Evolutionary conservation across 23 red algal genomes (phyloP).

Genomic region (Porphyridium purpureum): DNA sequence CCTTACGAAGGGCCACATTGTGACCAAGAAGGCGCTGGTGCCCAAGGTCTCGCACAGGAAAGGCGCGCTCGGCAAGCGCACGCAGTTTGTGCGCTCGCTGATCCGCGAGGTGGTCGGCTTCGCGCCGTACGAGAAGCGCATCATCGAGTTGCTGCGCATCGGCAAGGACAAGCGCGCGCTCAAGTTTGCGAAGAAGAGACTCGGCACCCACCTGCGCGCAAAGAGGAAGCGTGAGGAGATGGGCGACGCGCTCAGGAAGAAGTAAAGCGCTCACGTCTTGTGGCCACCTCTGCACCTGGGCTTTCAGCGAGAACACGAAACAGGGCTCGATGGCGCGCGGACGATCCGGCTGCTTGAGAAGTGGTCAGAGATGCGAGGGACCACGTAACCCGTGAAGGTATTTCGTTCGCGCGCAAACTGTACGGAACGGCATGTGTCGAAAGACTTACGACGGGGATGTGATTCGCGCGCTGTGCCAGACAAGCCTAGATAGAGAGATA

Average conservation of each 20-base stretch:
- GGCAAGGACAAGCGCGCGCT: conserved; percentile 97
- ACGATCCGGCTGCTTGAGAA: no score
- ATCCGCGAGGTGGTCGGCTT: conserved; percentile 88
- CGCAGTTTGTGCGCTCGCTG: conserved; percentile 44
- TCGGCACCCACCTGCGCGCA: conserved; percentile 86
- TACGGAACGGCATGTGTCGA: no score
- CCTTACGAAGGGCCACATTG: conserved; percentile 80
- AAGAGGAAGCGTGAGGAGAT: conserved; percentile 95
- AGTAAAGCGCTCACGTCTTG: no score
- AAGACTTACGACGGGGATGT: no score
- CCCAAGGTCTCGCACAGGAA: conserved; percentile 30
- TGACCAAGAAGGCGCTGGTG: conserved; percentile 68
- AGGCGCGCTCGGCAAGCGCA: conserved; percentile 24
- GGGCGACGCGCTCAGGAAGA: conserved; percentile 54
- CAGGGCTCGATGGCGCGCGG: no score
- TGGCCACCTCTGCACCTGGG: no score
- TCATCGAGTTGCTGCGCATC: conserved; percentile 86
- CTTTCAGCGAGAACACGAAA: no score
- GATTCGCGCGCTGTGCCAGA: no score
- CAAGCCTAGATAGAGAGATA: no score
- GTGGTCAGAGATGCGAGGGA: no score
- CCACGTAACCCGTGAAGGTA: no score
- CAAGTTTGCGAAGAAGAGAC: conserved; percentile 90
- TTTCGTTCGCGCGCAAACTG: no score
- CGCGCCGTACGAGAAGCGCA: conserved; percentile 90